phyloP scores from a whole-genome alignment of 768 basidiomycete species.

The Pisolithus orientalis region DNA sequence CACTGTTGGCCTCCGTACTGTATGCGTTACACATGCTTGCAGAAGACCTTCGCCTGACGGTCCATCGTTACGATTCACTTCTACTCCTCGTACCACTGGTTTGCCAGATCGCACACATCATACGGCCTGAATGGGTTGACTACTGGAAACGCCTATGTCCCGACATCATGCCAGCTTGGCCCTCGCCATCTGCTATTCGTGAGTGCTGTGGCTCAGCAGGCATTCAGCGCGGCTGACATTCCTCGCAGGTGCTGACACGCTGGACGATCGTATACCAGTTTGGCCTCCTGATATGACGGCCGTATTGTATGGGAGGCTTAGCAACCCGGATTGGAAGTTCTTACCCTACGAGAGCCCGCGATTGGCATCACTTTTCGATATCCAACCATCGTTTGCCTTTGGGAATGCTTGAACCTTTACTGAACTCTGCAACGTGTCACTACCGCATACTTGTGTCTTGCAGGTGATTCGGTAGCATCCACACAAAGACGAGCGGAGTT shows the following conservation, averaged over 20 bases:
- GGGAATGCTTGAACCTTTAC: slow-evolving; percentile 55
- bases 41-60: slow-evolving; percentile 58
- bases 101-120: slow-evolving; percentile 52
- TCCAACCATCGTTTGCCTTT: slow-evolving; percentile 51
- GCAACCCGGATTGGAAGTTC: slow-evolving; percentile 64
- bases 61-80: slow-evolving; percentile 50
- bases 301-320: slow-evolving; percentile 50
- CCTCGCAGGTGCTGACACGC: slow-evolving; percentile 33
- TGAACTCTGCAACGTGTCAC: slow-evolving; percentile 48
- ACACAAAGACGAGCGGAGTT: slow-evolving; percentile 62
- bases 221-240: slow-evolving; percentile 6
- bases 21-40: slow-evolving; percentile 76
- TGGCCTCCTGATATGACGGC: slow-evolving; percentile 76
- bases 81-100: slow-evolving; percentile 54
- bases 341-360: slow-evolving; percentile 40
- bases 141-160: slow-evolving; percentile 87
- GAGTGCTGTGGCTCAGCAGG: not conserved
- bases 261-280: slow-evolving; percentile 68
- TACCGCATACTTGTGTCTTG: slow-evolving; percentile 50
- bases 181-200: slow-evolving; percentile 35
- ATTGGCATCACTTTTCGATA: slow-evolving; percentile 43
- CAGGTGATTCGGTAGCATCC: slow-evolving; percentile 45
- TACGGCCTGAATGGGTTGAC: slow-evolving; percentile 85
- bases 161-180: slow-evolving; percentile 54
- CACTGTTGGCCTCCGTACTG: slow-evolving; percentile 51